Conservation (phyloP, 371 early-diverging fungal species). For the Rhizopus microsporus region DNA sequence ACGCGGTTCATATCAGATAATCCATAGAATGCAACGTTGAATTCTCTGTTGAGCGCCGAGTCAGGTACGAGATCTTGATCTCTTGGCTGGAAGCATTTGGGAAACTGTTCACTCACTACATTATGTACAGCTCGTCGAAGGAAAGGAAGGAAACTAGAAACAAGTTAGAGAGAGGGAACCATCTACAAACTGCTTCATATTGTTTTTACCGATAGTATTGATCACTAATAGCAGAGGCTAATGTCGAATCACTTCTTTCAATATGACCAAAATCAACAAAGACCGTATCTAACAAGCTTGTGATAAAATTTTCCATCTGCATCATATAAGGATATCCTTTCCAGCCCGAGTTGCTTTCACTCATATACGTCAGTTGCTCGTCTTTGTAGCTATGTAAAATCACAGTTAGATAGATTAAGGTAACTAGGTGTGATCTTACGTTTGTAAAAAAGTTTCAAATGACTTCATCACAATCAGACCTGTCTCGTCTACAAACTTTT, state of each 20-base stretch:
- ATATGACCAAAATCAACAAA: slow-evolving; percentile 81
- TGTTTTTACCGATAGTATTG: slow-evolving; percentile 74
- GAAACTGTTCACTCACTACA: slow-evolving; percentile 67
- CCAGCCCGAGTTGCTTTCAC: slow-evolving; percentile 34
- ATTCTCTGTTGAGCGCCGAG: slow-evolving; percentile 56
- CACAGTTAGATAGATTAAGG: neutral
- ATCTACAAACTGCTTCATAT: neutral
- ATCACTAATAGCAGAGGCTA: slow-evolving; percentile 69
- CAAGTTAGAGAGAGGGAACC: neutral
- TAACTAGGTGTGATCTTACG: slow-evolving; percentile 42
- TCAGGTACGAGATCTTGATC: slow-evolving; percentile 29
- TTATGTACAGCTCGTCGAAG: slow-evolving; percentile 85
- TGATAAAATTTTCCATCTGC: slow-evolving; percentile 60
- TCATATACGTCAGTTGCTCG: slow-evolving; percentile 25
- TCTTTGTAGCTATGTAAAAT: slow-evolving; percentile 29
- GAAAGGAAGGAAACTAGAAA: slow-evolving; percentile 79
- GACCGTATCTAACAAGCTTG: slow-evolving; percentile 65
- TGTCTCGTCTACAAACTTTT: slow-evolving; percentile 74
- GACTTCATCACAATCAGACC: slow-evolving; percentile 76
- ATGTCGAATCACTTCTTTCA: slow-evolving; percentile 57
- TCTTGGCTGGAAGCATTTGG: slow-evolving; percentile 60
- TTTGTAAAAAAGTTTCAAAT: slow-evolving; percentile 78
- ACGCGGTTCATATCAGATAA: slow-evolving; percentile 66
- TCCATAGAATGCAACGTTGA: slow-evolving; percentile 78
- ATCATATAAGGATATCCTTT: slow-evolving; percentile 53